Base-by-base conservation (phyloP, 1,139 yeast species). In the Candida labiduridarum region DNA sequence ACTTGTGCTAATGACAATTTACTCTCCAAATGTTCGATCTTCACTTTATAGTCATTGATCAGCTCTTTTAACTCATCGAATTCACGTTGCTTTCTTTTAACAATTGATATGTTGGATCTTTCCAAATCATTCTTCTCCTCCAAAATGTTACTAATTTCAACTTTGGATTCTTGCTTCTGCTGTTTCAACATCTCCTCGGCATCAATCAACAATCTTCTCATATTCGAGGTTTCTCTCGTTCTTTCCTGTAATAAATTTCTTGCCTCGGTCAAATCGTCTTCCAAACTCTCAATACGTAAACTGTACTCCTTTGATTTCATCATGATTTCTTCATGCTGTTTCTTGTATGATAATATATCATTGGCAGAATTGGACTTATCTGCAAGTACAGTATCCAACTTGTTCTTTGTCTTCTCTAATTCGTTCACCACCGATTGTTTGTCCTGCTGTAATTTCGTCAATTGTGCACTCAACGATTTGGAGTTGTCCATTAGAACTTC, bases 181-280 rank as follows among this genome's bases (percentile, higher is more conserved):
- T 62, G 57, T 41, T 78, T 80, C 48, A 82, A 79, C 44, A 75
- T 78, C 44, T 82, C 85, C 58, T 90, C 94, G 4, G 82, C 78
- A 44, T 89, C 96, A 44, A 82, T 66, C 25, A 90, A 64, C 38
- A 90, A 67, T 53, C 89, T 74, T 56, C 96, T 79, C 68, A 90
- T 80, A 0, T 90, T 84, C 3, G 85, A 75, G 0, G 91, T 77
- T 67, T 94, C 98, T 46, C 92, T 76, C 0, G 87, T 83, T 55
- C 96, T 80, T 57, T 91, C 97, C 60, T 86, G 94, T 8, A 92
- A 69, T 65, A 84, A 76, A 42, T 81, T 79, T 53, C 90, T 80
- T 4, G 89, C 75, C 52, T 92, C 98, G 9, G 80, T 73, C 14
- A 92, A 68, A 60, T 92, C 97, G 52, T 90, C 96, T 58, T 89